These are phyloP conservation scores for Cicer bijugum DNA, from an alignment of 306 rosid genomes.

Conservation along the genomic window DNA sequence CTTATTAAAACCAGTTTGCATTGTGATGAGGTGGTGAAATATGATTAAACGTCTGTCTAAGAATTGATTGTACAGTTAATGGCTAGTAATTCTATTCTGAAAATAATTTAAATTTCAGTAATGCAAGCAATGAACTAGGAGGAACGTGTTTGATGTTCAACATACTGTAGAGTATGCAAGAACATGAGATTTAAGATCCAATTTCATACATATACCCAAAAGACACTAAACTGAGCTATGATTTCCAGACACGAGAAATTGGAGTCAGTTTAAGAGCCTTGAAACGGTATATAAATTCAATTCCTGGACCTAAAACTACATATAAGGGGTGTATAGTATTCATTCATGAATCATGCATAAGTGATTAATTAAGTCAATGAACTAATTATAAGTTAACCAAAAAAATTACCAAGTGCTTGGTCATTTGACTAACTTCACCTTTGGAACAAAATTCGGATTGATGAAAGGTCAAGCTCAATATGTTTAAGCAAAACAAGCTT, in stretches of 20 bases:
- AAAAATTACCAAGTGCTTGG: not conserved
- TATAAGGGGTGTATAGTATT: not conserved
- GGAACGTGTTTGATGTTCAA: constrained; percentile 1
- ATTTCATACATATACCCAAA: not conserved
- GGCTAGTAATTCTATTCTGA: no score
- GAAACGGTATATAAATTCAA: constrained; percentile 9
- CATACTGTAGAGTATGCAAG: not conserved
- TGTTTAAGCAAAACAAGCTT: constrained; percentile 7
- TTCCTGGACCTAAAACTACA: not conserved
- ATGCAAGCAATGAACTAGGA: not conserved
- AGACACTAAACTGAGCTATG: not conserved
- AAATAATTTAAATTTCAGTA: not conserved
- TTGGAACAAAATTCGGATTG: constrained; percentile 1
- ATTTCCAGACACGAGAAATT: not conserved
- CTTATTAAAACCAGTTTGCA: not conserved
- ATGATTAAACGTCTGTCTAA: not conserved
- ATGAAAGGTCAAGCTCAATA: not conserved
- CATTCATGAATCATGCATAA: not conserved
- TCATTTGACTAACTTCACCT: not conserved
- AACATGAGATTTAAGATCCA: not conserved
- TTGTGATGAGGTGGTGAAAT: not conserved
- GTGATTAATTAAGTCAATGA: constrained; percentile 18
- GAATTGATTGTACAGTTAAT: not conserved
- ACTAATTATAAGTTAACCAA: not conserved
- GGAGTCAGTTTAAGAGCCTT: not conserved